Conservation (phyloP, 2,329 filamentous ascomycete species). For the Grosmannia huntii region DNA sequence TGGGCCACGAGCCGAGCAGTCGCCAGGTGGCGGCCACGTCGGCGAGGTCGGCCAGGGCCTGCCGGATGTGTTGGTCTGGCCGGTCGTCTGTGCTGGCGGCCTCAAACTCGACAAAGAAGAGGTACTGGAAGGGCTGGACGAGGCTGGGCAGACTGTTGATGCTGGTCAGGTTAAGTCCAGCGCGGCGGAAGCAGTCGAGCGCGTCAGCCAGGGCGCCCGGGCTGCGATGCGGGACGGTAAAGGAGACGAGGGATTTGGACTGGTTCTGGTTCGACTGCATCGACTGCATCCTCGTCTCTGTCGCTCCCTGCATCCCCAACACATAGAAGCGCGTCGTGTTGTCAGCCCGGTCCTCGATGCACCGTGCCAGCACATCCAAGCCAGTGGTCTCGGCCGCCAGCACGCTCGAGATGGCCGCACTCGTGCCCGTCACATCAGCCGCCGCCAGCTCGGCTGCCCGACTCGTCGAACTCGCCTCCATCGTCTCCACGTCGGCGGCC, state of each 20-base stretch:
- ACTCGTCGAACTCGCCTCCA: conserved; percentile 78
- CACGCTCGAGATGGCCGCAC: conserved; percentile 66
- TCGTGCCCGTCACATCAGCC: conserved; percentile 42
- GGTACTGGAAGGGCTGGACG: conserved; percentile 68
- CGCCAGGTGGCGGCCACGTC: conserved; percentile 48
- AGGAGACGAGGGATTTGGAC: conserved; percentile 64
- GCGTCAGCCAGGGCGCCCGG: conserved; percentile 77
- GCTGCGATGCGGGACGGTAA: conserved; percentile 64
- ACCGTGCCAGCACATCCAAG: conserved; percentile 54
- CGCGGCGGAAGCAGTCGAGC: conserved; percentile 62
- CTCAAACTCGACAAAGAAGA: conserved; percentile 88
- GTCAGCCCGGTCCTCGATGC: conserved; percentile 60
- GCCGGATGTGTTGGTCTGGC: conserved; percentile 43
- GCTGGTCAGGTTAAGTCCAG: conserved; percentile 71
- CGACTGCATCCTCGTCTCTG: not conserved
- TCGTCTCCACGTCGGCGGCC: conserved; percentile 52
- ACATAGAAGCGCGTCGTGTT: conserved; percentile 75
- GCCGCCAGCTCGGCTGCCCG: conserved; percentile 68
- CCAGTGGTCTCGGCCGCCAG: conserved; percentile 58
- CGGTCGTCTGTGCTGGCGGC: conserved; percentile 31
- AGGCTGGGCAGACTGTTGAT: conserved; percentile 80
- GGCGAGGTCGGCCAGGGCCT: conserved; percentile 45
- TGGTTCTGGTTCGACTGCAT: not conserved
- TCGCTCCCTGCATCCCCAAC: conserved; percentile 25
- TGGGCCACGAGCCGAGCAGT: conserved; percentile 59